These are phyloP conservation scores for Aurantiochytrium sp. DNA, from an alignment of 108 stramenopile genomes.

Conservation along the genomic window DNA sequence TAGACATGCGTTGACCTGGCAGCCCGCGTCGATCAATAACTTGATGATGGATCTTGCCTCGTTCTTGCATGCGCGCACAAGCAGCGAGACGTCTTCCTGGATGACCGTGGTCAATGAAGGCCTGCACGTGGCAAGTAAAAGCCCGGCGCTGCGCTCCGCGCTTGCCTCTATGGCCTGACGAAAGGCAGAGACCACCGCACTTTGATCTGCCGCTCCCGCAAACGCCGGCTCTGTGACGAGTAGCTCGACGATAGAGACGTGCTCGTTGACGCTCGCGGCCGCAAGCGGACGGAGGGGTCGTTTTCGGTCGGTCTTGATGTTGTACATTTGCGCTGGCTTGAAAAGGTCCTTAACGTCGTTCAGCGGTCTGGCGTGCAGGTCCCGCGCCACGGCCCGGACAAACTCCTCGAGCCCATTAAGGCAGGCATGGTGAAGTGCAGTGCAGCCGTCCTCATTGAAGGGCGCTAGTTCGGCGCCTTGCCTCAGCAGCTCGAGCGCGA, in stretches of 20 bases:
- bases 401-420: neutral
- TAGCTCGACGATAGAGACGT: neutral
- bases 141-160: neutral
- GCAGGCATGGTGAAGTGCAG: constrained; percentile 21
- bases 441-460: neutral
- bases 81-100: neutral
- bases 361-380: neutral
- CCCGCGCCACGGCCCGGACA: neutral
- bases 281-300: neutral
- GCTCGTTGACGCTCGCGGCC: neutral
- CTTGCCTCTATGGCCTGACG: neutral
- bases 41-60: neutral
- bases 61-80: neutral
- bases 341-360: neutral
- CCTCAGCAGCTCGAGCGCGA: neutral
- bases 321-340: neutral
- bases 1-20: neutral
- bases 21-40: neutral
- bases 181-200: neutral
- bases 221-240: neutral
- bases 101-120: neutral
- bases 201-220: neutral
- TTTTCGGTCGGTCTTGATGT: neutral
- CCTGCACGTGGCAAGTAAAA: neutral
- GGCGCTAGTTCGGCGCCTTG: neutral